Conservation (phyloP, 129 eudicot genomes). For the Calendula officinalis region DNA sequence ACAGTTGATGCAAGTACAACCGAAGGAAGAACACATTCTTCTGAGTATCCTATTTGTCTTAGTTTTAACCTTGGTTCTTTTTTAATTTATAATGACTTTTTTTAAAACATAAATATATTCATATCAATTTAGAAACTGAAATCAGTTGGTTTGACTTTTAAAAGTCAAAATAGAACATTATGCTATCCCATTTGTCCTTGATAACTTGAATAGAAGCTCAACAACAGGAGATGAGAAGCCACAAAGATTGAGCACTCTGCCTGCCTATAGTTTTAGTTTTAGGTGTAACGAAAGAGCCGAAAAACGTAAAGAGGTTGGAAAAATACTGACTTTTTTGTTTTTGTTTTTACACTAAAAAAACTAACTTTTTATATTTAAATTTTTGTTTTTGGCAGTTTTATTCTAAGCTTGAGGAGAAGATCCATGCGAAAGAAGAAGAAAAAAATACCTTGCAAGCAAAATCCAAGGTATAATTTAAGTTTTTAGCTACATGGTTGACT, state of each 20-base stretch:
- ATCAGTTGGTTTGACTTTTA: not conserved
- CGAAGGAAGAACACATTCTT: constrained; percentile 54
- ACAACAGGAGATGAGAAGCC: constrained; percentile 52
- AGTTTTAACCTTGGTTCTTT: not conserved
- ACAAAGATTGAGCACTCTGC: constrained; percentile 55
- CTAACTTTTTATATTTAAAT: not conserved
- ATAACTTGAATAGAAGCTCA: constrained; percentile 52
- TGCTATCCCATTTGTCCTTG: constrained; percentile 49
- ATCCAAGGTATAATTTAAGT: constrained; percentile 46
- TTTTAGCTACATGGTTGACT: not conserved
- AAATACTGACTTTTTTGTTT: not conserved
- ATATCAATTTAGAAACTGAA: not conserved
- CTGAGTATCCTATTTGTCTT: constrained; percentile 50
- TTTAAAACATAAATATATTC: not conserved
- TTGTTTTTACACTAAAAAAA: not conserved
- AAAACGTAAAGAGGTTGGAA: constrained; percentile 43
- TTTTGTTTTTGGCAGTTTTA: constrained; percentile 50
- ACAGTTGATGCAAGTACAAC: constrained; percentile 40
- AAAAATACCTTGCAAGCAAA: constrained; percentile 68
- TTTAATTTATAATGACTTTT: not conserved
- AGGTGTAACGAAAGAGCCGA: constrained; percentile 88
- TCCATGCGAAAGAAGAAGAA: constrained; percentile 84
- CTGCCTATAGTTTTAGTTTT: constrained; percentile 69
- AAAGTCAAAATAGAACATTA: constrained; percentile 7
- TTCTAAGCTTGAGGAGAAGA: constrained; percentile 87